Conservation (phyloP, 1,139 yeast genomes). For the Lodderomyces theae region DNA sequence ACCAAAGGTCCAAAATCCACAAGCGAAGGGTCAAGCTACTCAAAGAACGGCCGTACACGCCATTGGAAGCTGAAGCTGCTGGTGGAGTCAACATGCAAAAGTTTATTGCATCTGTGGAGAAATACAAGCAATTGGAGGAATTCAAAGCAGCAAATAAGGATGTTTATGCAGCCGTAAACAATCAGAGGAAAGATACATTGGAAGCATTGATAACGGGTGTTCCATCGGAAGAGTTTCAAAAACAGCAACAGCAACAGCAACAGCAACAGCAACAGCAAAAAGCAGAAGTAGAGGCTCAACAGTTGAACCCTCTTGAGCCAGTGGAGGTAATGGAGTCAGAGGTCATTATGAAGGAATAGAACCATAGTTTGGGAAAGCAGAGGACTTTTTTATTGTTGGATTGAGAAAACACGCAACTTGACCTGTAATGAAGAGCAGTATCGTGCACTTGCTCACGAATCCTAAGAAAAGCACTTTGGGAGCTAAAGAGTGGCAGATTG, state of each 20-base stretch:
- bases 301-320: too few relatives aligned
- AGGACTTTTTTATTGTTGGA: too few relatives aligned
- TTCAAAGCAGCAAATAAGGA: constrained; percentile 38
- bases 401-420: too few relatives aligned
- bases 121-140: constrained; percentile 44
- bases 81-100: constrained; percentile 71
- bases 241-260: constrained; percentile 11
- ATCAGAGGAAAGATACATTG: constrained; percentile 40
- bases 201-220: constrained; percentile 42
- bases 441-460: too few relatives aligned
- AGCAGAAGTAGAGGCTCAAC: background rate
- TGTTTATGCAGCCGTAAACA: constrained; percentile 33
- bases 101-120: constrained; percentile 61
- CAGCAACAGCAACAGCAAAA: constrained; percentile 1
- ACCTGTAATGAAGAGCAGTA: too few relatives aligned
- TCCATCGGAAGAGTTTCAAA: constrained; percentile 22
- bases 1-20: constrained; percentile 73
- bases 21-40: constrained; percentile 80
- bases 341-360: constrained; percentile 23
- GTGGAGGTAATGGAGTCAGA: constrained; percentile 7
- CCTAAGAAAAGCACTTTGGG: too few relatives aligned
- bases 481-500: too few relatives aligned
- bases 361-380: too few relatives aligned
- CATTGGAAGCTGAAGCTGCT: constrained; percentile 88
- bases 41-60: constrained; percentile 77